Conservation (phyloP, 306 rosid species). For the Adenanthera pavonina region DNA sequence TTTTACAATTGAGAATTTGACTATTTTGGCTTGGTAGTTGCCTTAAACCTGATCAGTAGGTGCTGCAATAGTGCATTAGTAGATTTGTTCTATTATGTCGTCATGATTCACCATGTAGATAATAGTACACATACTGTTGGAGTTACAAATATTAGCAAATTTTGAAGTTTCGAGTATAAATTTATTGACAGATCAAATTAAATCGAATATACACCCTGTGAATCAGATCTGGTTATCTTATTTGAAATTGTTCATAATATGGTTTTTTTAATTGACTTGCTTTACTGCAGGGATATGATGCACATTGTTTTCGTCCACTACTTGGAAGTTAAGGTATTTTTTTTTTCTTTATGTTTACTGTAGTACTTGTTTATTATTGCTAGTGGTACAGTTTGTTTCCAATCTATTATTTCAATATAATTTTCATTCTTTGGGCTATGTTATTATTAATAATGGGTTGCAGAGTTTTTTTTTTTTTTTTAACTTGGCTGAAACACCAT, state of each 20-base stretch:
- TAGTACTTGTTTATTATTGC: conserved; percentile 17
- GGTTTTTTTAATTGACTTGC: conserved; percentile 26
- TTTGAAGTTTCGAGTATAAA: conserved; percentile 33
- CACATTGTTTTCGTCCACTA: conserved; percentile 95
- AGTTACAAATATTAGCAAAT: not conserved
- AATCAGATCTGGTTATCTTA: not conserved
- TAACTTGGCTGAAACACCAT: conserved; percentile 2
- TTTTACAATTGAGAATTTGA: conserved; percentile 23
- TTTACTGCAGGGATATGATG: conserved; percentile 82
- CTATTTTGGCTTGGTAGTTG: conserved; percentile 9
- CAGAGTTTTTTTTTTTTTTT: not conserved
- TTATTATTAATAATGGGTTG: not conserved
- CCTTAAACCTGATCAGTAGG: conserved; percentile 17
- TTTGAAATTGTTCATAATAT: conserved; percentile 34
- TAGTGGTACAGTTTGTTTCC: conserved; percentile 1
- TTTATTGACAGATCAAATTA: conserved; percentile 7
- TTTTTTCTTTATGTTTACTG: conserved; percentile 36
- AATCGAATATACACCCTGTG: not conserved
- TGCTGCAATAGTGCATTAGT: conserved; percentile 27
- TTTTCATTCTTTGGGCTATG: not conserved
- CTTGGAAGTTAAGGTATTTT: conserved; percentile 83
- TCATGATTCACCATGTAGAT: not conserved
- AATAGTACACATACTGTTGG: conserved; percentile 1
- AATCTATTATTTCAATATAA: conserved; percentile 14
- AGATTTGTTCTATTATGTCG: not conserved